Conservation (phyloP, 305 asterid species). For the Solanum hybrid region DNA sequence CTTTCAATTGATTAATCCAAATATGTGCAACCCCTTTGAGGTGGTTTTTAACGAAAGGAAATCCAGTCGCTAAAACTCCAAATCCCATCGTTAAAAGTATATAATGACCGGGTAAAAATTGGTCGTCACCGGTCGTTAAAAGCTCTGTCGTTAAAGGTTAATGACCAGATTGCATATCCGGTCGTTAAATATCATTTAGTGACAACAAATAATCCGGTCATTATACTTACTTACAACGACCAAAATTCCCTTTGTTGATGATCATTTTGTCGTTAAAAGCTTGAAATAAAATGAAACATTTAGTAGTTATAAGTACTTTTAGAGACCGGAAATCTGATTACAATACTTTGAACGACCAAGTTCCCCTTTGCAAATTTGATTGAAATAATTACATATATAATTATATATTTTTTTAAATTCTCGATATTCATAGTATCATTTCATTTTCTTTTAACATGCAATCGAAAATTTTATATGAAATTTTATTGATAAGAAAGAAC, state of each 20-base stretch:
- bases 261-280: background rate
- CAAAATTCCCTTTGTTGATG: background rate
- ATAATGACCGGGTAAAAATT: background rate
- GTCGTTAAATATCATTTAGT: background rate
- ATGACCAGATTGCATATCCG: too few species aligned
- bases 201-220: background rate
- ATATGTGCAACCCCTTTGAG: too few species aligned
- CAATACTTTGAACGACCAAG: background rate
- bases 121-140: too few species aligned
- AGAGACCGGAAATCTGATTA: background rate
- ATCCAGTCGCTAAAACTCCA: too few species aligned
- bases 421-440: background rate
- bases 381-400: background rate
- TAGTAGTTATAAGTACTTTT: background rate
- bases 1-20: too few species aligned
- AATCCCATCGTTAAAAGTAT: background rate
- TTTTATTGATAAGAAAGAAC: background rate
- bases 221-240: background rate
- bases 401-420: background rate
- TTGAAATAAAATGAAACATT: background rate
- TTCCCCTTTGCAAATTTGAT: background rate
- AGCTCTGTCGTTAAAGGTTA: too few species aligned
- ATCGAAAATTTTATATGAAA: background rate
- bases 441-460: background rate
- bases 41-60: too few species aligned